Evolutionary conservation across 805 yeast genomes (phyloP).

Genomic region (Metschnikowia noctiluminum): DNA sequence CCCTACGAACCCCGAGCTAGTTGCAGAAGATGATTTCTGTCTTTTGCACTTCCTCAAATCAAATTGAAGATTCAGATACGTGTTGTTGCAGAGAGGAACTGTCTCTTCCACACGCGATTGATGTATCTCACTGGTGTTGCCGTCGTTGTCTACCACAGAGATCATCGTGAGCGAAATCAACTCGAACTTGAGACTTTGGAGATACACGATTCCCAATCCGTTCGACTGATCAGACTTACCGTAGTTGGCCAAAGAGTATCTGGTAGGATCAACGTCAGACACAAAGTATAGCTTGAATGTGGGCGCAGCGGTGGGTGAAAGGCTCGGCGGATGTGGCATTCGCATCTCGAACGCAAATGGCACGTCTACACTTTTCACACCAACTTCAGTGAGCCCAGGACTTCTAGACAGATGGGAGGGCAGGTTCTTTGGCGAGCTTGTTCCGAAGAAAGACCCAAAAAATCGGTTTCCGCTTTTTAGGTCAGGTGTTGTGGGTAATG

Average conservation of each 20-base stretch:
- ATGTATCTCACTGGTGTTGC: slow-evolving; percentile 22
- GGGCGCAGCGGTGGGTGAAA: slow-evolving; percentile 43
- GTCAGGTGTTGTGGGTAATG: slow-evolving; percentile 9
- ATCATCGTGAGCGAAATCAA: slow-evolving; percentile 26
- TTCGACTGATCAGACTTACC: slow-evolving; percentile 41
- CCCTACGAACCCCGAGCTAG: slow-evolving; percentile 13
- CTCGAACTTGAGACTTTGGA: slow-evolving; percentile 38
- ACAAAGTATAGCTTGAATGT: slow-evolving; percentile 32
- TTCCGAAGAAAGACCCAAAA: slow-evolving; percentile 11
- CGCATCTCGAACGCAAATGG: slow-evolving; percentile 47
- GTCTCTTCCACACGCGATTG: slow-evolving; percentile 24
- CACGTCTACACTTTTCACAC: slow-evolving; percentile 23
- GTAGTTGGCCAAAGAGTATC: slow-evolving; percentile 28
- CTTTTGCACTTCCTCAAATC: slow-evolving; percentile 37
- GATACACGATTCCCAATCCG: slow-evolving; percentile 44
- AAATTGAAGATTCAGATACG: slow-evolving; percentile 32
- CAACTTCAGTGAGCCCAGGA: not conserved
- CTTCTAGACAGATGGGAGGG: slow-evolving; percentile 1
- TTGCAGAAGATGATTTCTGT: slow-evolving; percentile 24
- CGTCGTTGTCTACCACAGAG: slow-evolving; percentile 23
- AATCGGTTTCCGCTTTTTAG: slow-evolving; percentile 5
- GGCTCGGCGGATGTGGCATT: slow-evolving; percentile 44
- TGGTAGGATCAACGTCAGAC: slow-evolving; percentile 26
- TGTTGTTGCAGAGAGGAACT: slow-evolving; percentile 30
- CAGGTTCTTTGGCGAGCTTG: not conserved